These are phyloP conservation scores for Aspergillus biplanus DNA, from an alignment of 495 filamentous ascomycete species.

Conservation along the genomic window DNA sequence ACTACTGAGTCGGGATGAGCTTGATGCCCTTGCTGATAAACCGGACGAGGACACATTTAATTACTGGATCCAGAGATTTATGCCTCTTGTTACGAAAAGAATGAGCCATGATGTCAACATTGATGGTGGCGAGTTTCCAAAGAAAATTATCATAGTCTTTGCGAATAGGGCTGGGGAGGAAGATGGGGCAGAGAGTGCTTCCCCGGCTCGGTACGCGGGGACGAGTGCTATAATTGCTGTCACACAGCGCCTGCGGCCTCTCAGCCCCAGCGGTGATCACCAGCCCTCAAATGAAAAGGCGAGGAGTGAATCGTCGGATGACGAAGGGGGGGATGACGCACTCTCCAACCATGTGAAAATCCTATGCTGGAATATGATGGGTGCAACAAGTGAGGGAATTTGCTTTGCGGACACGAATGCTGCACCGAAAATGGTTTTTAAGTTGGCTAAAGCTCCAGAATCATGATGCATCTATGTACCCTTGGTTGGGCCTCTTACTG, in stretches of 20 bases:
- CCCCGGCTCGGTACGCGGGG: constrained; percentile 8
- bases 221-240: constrained; percentile 83
- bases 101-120: constrained; percentile 44
- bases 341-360: constrained; percentile 45
- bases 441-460: constrained; percentile 26
- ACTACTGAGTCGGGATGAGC: constrained; percentile 46
- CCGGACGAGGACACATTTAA: constrained; percentile 81
- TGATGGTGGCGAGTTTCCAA: constrained; percentile 30
- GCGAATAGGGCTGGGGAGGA: constrained; percentile 81
- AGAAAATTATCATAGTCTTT: constrained; percentile 76
- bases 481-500: no score
- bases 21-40: constrained; percentile 50
- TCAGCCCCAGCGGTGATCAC: background rate
- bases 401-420: constrained; percentile 53
- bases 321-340: constrained; percentile 20
- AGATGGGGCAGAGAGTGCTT: constrained; percentile 52
- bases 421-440: constrained; percentile 49
- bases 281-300: constrained; percentile 44
- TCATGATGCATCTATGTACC: background rate
- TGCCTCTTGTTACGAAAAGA: constrained; percentile 64
- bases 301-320: constrained; percentile 23
- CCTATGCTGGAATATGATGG: constrained; percentile 51
- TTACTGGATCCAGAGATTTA: constrained; percentile 88
- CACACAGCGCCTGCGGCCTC: constrained; percentile 39
- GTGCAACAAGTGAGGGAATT: constrained; percentile 49